Conservation (phyloP, 306 rosid genomes). For the Mimosa pudica region DNA sequence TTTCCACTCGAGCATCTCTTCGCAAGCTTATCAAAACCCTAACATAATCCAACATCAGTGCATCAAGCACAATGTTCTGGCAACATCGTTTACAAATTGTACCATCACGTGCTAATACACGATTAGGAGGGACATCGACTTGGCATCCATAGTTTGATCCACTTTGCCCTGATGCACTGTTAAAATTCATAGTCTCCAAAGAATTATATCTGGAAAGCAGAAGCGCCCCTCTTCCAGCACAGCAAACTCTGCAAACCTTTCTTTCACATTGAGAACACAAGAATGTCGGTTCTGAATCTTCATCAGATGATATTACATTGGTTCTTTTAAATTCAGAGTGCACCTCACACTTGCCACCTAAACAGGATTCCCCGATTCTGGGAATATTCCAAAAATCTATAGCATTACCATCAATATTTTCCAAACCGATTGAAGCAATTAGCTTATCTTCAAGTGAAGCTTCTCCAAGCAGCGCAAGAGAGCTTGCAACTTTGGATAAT, state of each 20-base stretch:
- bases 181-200: conserved; percentile 59
- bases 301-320: conserved; percentile 42
- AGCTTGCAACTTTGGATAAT: conserved; percentile 73
- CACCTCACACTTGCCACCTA: conserved; percentile 83
- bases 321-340: conserved; percentile 62
- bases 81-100: conserved; percentile 83
- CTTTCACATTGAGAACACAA: conserved; percentile 86
- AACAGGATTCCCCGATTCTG: conserved; percentile 74
- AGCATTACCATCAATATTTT: conserved; percentile 57
- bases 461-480: conserved; percentile 87
- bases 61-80: conserved; percentile 69
- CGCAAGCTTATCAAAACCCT: conserved; percentile 78
- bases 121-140: conserved; percentile 65
- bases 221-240: conserved; percentile 95
- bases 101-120: conserved; percentile 64
- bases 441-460: conserved; percentile 85
- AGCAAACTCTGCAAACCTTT: conserved; percentile 89
- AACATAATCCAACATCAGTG: conserved; percentile 84
- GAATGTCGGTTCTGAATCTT: conserved; percentile 50
- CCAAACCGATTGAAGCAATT: conserved; percentile 85
- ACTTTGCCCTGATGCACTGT: conserved; percentile 63
- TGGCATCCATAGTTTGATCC: conserved; percentile 61
- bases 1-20: conserved; percentile 69
- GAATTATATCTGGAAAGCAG: conserved; percentile 65
- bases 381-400: conserved; percentile 89